These are phyloP conservation scores for Citrus maxima DNA, from an alignment of 345 rosid genomes.

Conservation along the genomic window DNA sequence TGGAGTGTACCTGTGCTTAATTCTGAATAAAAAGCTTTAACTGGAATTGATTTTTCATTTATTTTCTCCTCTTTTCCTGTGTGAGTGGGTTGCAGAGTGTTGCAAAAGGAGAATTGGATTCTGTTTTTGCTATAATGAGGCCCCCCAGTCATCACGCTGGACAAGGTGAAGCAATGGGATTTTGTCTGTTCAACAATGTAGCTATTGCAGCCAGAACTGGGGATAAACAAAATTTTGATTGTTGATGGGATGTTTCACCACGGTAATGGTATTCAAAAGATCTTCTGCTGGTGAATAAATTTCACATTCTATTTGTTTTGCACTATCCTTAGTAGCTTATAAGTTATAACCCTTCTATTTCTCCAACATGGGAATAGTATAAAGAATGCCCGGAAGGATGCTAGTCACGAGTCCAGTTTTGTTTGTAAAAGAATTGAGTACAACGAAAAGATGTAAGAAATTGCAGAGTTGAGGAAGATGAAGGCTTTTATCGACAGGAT, in stretches of 20 bases:
- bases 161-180: constrained; percentile 77
- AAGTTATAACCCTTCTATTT: too few relatives aligned
- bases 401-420: too few relatives aligned
- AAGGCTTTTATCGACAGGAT: too few relatives aligned
- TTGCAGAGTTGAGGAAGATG: too few relatives aligned
- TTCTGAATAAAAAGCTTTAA: too few relatives aligned
- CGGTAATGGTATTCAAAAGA: constrained; percentile 91
- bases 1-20: neutral
- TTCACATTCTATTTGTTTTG: too few relatives aligned
- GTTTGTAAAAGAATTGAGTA: too few relatives aligned
- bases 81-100: constrained; percentile 38
- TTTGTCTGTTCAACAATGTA: constrained; percentile 85
- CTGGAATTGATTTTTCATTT: too few relatives aligned
- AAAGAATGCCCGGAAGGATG: too few relatives aligned
- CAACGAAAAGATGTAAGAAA: too few relatives aligned
- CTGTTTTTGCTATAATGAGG: constrained; percentile 85
- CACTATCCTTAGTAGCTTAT: too few relatives aligned
- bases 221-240: constrained; percentile 71
- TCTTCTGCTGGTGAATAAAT: constrained; percentile 37
- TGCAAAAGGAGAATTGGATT: constrained; percentile 75
- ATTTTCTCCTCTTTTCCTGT: neutral
- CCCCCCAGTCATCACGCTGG: constrained; percentile 99
- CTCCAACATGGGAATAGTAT: too few relatives aligned
- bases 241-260: constrained; percentile 99
- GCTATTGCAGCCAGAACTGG: constrained; percentile 80